Evolutionary conservation across 2,329 filamentous ascomycete genomes (phyloP).

Genomic region (Fusarium tuaranense): DNA sequence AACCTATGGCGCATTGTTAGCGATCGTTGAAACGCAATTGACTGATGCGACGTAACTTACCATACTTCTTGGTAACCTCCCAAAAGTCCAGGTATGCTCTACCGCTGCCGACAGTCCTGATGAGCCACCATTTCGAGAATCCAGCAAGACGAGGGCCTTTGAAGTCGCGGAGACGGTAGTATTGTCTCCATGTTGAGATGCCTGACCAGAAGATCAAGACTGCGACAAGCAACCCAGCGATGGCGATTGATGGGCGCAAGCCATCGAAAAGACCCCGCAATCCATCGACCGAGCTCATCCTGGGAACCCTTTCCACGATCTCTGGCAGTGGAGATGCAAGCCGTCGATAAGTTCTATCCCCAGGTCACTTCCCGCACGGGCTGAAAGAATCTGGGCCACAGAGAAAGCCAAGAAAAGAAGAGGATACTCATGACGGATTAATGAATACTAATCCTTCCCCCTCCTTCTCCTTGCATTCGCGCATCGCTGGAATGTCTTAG

Average conservation of each 20-base stretch:
- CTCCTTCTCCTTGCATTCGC: not conserved
- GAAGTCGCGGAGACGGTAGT: conserved; percentile 54
- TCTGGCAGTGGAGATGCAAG: not conserved
- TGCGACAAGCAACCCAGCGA: conserved; percentile 8
- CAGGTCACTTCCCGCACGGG: not conserved
- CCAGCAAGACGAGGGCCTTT: conserved; percentile 52
- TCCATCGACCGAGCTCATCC: conserved; percentile 11
- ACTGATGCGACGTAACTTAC: conserved; percentile 34
- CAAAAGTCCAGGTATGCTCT: conserved; percentile 51
- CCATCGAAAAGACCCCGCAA: not conserved
- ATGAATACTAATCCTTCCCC: not conserved
- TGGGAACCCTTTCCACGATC: not conserved
- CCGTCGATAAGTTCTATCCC: not conserved
- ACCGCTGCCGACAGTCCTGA: conserved; percentile 47
- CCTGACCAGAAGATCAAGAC: conserved; percentile 25
- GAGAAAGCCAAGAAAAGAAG: not conserved
- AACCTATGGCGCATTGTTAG: conserved; percentile 33
- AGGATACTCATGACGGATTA: not conserved
- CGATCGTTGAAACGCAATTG: not conserved
- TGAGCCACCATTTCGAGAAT: conserved; percentile 56
- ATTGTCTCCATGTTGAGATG: conserved; percentile 42
- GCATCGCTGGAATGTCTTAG: not conserved
- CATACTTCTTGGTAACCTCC: conserved; percentile 51
- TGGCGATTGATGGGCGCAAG: conserved; percentile 18
- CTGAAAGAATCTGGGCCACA: conserved; percentile 1